Evolutionary conservation across 2,329 filamentous ascomycete genomes (phyloP), one percentile per base, ranked within the genome.

Genomic region (Alternaria solani): DNA sequence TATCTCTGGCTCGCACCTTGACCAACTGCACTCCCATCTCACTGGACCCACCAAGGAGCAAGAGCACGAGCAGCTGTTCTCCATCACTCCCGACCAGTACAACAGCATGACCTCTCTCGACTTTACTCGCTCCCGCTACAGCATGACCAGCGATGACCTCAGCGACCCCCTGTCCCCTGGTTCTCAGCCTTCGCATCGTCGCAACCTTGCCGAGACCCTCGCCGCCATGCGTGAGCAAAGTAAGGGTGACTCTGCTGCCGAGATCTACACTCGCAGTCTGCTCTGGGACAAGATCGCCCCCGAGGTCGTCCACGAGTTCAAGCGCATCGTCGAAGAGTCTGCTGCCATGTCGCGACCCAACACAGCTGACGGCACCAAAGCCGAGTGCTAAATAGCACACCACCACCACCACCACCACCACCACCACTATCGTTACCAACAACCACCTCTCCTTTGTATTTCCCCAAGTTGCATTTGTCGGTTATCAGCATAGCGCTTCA

Each of bases 261-360:
- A 97, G 72, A 92, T 97, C 42, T 97, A 97, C 81, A 96, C 94
- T 34, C 88, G 94, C 59, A 96, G 93, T 64, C 85, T 98, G 63
- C 88, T 98, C 59, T 97, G 93, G 92, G 93, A 97, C 74, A 92
- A 94, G 79, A 94, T 98, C 70, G 94, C 95, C 14, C 87, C 88
- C 70, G 93, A 98, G 66, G 93, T 98, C 49, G 93, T 99, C 55
- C 88, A 89, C 70, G 93, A 94, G 77, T 98, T 98, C 83, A 92
- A 91, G 72, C 91, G 92, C 80, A 93, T 96, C 87, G 91, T 97
- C 70, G 88, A 91, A 66, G 91, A 95, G 74, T 90, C 86, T 80
- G 89, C 74, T 55, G 70, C 72, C 63, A 72, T 73, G 64, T 77
- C 76, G 11, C 68, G 74, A 53, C 75, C 76, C 51, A 69, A 65